Evolutionary conservation across 768 basidiomycete genomes (phyloP).

Genomic region (Auricularia sp.): DNA sequence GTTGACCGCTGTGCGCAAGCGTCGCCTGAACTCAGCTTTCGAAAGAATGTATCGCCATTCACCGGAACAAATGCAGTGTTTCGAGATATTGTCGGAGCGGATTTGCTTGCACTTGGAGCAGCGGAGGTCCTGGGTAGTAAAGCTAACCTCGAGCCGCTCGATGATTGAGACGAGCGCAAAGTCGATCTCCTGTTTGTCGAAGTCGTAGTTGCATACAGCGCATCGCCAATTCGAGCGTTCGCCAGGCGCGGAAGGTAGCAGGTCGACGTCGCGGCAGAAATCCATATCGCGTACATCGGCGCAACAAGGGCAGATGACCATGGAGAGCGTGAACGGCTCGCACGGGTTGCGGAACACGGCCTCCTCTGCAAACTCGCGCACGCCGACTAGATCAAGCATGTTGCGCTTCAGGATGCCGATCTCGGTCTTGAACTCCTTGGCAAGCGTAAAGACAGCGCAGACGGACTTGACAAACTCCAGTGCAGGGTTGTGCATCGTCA

Average conservation of each 20-base stretch:
- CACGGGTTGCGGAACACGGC: conserved; percentile 89
- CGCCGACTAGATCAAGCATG: conserved; percentile 75
- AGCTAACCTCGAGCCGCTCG: conserved; percentile 56
- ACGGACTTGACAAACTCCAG: conserved; percentile 85
- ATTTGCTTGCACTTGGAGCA: conserved; percentile 88
- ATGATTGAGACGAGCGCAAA: conserved; percentile 73
- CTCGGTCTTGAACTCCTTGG: conserved; percentile 76
- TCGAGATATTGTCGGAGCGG: conserved; percentile 77
- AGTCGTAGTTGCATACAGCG: conserved; percentile 67
- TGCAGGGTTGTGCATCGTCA: conserved; percentile 65
- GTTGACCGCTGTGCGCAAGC: conserved; percentile 73
- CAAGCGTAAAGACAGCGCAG: conserved; percentile 72
- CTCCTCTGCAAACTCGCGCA: conserved; percentile 79
- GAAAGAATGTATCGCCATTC: conserved; percentile 63
- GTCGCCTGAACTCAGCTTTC: conserved; percentile 61
- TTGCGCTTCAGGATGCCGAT: conserved; percentile 83
- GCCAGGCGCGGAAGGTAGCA: conserved; percentile 49
- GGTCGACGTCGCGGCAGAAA: conserved; percentile 84
- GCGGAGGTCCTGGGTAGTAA: conserved; percentile 81
- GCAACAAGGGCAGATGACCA: conserved; percentile 83
- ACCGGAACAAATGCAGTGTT: conserved; percentile 84
- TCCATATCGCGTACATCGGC: conserved; percentile 85
- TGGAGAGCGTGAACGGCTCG: conserved; percentile 71
- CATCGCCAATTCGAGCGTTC: conserved; percentile 57
- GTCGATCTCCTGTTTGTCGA: conserved; percentile 83